A percentile compares a stretch with the other conserved stretches of the same genome.
Conservation (phyloP, 2,329 filamentous ascomycete genomes). For the Apiospora marii region DNA sequence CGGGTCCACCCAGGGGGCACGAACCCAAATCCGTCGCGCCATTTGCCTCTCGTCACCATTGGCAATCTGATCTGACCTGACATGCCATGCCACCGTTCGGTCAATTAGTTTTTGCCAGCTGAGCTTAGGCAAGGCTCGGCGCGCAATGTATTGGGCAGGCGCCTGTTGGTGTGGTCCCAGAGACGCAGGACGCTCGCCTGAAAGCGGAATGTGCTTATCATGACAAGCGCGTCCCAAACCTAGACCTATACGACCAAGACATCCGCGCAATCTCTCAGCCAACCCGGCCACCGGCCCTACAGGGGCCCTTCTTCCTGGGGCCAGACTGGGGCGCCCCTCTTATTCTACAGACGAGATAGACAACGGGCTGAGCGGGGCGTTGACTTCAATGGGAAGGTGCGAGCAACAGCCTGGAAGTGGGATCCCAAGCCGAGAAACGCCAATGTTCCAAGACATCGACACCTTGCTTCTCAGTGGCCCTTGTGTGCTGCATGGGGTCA, state of each 20-base stretch:
- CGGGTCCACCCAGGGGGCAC: neutral
- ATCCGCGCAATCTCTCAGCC: neutral
- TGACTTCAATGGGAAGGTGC: conserved; percentile 15
- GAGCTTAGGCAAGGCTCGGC: conserved; percentile 9
- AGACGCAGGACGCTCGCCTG: neutral
- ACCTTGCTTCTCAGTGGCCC: conserved; percentile 16
- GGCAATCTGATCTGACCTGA: neutral
- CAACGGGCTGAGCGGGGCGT: conserved; percentile 4
- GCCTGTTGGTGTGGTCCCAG: neutral
- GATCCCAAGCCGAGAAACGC: conserved; percentile 9
- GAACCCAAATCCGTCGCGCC: conserved; percentile 1
- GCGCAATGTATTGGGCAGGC: conserved; percentile 11
- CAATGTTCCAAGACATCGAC: conserved; percentile 18
- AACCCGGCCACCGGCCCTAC: neutral
- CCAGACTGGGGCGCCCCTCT: neutral
- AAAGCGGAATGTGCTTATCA: conserved; percentile 16
- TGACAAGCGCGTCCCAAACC: conserved; percentile 1
- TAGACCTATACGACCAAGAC: neutral
- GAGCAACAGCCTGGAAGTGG: neutral
- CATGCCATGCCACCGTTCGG: neutral
- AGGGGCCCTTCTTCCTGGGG: neutral
- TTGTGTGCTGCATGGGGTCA: neutral
- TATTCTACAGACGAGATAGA: conserved; percentile 3
- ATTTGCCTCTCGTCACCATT: neutral
- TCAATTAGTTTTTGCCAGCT: neutral